phyloP scores from a whole-genome alignment of 139 green algal genomes.

The Chlorella sp. region DNA sequence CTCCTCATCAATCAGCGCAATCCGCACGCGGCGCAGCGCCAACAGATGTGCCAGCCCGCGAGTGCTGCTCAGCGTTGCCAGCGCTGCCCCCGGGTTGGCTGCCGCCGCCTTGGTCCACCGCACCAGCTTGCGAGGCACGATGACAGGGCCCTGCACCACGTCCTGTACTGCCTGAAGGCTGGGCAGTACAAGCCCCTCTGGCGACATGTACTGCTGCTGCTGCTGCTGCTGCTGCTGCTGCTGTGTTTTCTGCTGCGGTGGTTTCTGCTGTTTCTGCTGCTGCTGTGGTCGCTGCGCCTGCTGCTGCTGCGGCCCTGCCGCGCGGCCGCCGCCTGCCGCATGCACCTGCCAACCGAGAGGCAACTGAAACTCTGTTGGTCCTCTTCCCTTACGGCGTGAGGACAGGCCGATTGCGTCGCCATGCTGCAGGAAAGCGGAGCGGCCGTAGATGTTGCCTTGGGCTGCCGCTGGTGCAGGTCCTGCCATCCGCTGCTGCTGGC shows the following conservation, averaged over 20 bases:
- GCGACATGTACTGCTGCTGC: constrained; percentile 18
- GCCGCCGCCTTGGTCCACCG: background rate
- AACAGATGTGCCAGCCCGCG: constrained; percentile 2
- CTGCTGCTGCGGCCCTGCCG: background rate
- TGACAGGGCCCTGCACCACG: background rate
- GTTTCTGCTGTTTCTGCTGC: background rate
- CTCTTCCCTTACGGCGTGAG: background rate
- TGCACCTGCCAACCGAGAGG: background rate
- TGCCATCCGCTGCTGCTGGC: background rate
- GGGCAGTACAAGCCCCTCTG: constrained; percentile 6
- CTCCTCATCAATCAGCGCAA: background rate
- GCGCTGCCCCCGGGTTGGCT: background rate
- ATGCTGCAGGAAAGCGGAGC: background rate
- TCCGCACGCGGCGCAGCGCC: background rate
- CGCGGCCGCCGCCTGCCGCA: background rate
- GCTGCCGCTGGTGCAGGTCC: background rate
- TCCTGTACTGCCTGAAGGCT: constrained; percentile 2
- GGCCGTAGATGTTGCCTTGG: background rate
- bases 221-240: background rate
- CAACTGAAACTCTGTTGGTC: background rate
- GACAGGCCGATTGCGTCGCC: background rate
- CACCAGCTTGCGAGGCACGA: constrained; percentile 5
- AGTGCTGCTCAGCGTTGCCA: background rate
- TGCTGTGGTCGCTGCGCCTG: background rate
- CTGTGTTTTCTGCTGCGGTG: background rate